Evolutionary conservation across 192 early-diverging fungal species (phyloP).

Genomic region (Jimgerdemannia lactiflua): DNA sequence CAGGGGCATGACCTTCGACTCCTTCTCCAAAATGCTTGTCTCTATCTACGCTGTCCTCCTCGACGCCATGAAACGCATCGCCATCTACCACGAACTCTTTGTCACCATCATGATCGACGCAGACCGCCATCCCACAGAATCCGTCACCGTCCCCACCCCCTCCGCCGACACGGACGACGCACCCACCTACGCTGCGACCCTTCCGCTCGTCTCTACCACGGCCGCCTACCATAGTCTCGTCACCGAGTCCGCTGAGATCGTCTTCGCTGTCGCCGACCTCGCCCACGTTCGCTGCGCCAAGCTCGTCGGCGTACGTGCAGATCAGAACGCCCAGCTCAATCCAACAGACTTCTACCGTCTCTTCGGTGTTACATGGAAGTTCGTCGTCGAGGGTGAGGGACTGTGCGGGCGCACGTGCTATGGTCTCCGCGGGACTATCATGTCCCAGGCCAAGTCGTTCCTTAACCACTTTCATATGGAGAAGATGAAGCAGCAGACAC

Average conservation of each 20-base stretch:
- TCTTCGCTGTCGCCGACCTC: conserved; percentile 81
- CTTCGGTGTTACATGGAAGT: conserved; percentile 78
- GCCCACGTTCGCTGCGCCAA: conserved; percentile 87
- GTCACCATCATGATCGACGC: conserved; percentile 62
- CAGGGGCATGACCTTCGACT: conserved; percentile 77
- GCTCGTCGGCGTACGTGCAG: conserved; percentile 79
- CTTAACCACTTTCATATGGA: conserved; percentile 93
- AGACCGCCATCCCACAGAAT: conserved; percentile 18
- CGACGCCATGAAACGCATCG: conserved; percentile 66
- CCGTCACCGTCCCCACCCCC: not conserved
- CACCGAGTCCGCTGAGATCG: conserved; percentile 68
- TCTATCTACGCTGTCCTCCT: conserved; percentile 76
- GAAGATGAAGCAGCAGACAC: conserved; percentile 78
- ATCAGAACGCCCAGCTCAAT: conserved; percentile 87
- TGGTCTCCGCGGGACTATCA: conserved; percentile 82
- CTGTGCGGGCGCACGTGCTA: conserved; percentile 86
- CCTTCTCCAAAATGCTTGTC: conserved; percentile 77
- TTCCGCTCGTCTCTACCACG: not conserved
- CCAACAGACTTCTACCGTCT: conserved; percentile 87
- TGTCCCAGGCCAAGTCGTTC: conserved; percentile 80
- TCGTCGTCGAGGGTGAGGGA: conserved; percentile 74
- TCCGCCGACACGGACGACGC: conserved; percentile 21
- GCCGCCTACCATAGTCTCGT: conserved; percentile 42
- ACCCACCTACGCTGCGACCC: conserved; percentile 10
- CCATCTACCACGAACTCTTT: conserved; percentile 71